Evolutionary conservation across 805 yeast genomes (phyloP).

Genomic region (Schizosaccharomyces cryophilus): DNA sequence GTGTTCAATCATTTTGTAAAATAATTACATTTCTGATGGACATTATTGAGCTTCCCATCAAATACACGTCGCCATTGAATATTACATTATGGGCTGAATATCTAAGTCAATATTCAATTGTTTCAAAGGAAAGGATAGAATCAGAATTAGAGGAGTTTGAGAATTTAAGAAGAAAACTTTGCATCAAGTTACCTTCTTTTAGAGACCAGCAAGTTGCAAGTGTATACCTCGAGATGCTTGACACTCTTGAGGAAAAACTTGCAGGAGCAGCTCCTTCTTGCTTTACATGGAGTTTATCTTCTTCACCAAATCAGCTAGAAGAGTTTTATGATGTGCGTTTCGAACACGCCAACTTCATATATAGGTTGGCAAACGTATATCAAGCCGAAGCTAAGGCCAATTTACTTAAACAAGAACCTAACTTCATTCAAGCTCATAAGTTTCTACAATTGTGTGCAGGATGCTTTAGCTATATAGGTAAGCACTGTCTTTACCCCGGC

Average conservation of each 20-base stretch:
- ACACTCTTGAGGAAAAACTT: not conserved
- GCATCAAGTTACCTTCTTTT: no score
- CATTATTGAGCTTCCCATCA: no score
- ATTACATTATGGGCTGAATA: no score
- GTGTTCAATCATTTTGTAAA: no score
- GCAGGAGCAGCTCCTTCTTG: no score
- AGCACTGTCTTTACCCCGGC: not conserved
- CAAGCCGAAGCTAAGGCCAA: not conserved
- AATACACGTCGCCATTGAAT: no score
- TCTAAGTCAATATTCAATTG: no score
- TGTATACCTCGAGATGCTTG: not conserved
- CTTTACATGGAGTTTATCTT: not conserved
- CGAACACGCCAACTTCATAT: not conserved
- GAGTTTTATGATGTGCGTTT: not conserved
- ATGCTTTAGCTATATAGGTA: not conserved
- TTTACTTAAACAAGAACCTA: not conserved
- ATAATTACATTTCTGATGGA: no score
- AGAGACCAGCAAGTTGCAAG: no score
- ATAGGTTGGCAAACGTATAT: not conserved
- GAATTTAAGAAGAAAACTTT: no score
- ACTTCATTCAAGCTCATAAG: not conserved
- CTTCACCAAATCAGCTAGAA: not conserved
- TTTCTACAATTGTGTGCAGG: not conserved
- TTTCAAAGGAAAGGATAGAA: no score
- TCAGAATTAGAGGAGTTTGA: no score